Conservation (phyloP, 192 early-diverging fungal species). For the Backusella psychrophila region DNA sequence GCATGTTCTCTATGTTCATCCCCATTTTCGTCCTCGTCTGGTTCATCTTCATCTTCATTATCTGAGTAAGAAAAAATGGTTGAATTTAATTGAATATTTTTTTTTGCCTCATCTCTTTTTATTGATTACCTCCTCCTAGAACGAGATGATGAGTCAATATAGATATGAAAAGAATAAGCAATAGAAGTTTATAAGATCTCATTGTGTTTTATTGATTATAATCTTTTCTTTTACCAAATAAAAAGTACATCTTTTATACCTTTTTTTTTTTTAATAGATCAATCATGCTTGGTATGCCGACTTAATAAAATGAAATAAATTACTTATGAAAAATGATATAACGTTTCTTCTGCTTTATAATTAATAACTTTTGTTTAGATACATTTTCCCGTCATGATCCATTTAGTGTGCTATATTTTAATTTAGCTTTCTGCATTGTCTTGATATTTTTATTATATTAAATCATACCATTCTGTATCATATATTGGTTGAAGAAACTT, state of each 20-base stretch:
- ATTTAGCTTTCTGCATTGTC: background rate
- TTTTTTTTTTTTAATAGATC: background rate
- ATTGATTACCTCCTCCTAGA: background rate
- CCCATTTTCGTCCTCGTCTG: background rate
- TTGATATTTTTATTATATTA: background rate
- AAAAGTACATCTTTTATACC: background rate
- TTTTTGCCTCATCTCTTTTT: background rate
- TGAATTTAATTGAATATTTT: background rate
- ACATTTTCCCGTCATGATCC: background rate
- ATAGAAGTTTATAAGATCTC: background rate
- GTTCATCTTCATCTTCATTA: background rate
- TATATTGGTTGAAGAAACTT: background rate
- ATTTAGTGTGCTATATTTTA: background rate
- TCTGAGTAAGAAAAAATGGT: background rate
- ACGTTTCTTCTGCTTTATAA: background rate
- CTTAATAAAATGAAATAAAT: background rate
- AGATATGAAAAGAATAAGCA: background rate
- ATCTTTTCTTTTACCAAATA: background rate
- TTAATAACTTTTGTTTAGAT: background rate
- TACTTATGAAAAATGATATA: background rate
- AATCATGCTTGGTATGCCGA: background rate
- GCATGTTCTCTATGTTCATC: background rate
- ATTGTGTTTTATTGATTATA: background rate
- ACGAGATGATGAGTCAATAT: background rate
- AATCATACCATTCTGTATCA: background rate